These are phyloP conservation scores for Calonectria crousiana DNA, from an alignment of 2,329 filamentous ascomycete genomes.

Conservation along the genomic window DNA sequence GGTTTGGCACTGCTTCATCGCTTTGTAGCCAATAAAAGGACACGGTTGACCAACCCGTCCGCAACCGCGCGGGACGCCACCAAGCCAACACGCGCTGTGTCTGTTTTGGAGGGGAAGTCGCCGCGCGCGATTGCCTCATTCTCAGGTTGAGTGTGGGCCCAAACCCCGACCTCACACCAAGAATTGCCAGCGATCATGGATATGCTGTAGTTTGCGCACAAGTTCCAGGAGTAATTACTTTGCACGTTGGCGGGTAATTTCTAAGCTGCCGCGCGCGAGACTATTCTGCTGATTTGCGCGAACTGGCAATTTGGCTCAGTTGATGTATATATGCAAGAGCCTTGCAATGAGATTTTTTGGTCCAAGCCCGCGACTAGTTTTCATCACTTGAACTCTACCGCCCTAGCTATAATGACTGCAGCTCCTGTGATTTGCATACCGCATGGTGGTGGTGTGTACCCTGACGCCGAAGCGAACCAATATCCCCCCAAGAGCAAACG, in stretches of 20 bases:
- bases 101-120: background rate
- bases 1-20: too few relatives aligned
- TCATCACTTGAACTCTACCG: background rate
- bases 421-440: background rate
- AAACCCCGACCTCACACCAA: too few relatives aligned
- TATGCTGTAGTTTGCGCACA: background rate
- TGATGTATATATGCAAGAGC: background rate
- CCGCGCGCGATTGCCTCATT: background rate
- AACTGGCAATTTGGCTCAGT: background rate
- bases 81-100: background rate
- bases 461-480: background rate
- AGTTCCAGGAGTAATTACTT: background rate
- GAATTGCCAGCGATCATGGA: background rate
- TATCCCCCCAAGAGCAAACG: background rate
- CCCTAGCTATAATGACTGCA: background rate
- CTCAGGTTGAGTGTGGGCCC: too few relatives aligned
- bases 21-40: too few relatives aligned
- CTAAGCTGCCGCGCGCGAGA: background rate
- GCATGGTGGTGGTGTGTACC: constrained; percentile 2
- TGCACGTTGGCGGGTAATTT: background rate
- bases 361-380: background rate
- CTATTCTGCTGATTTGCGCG: background rate
- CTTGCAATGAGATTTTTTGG: background rate
- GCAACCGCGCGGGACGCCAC: background rate
- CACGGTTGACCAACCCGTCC: background rate